Conservation (phyloP, 257 asterid species). For the Jaltomata sinuosa region DNA sequence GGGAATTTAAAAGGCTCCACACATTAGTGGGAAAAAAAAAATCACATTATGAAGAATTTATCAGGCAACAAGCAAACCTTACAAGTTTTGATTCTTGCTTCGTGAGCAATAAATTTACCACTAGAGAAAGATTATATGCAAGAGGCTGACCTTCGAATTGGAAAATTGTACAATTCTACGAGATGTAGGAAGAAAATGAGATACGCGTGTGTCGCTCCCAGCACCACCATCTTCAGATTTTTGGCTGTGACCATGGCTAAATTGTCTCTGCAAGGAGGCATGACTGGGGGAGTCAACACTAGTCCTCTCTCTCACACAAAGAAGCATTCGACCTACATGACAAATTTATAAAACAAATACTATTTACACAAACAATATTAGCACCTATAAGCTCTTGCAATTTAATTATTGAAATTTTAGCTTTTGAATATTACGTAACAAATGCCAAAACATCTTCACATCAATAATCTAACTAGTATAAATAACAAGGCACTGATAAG, state of each 20-base stretch:
- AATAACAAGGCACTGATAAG: neutral
- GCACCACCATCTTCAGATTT: constrained; percentile 78
- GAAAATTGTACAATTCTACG: constrained; percentile 98
- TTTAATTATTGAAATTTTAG: neutral
- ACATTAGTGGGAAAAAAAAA: neutral
- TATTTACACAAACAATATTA: neutral
- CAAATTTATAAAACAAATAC: neutral
- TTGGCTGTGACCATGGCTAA: constrained; percentile 87
- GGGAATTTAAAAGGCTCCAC: neutral
- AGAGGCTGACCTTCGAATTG: constrained; percentile 66
- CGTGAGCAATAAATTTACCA: neutral
- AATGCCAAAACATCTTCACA: neutral
- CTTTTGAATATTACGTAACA: neutral
- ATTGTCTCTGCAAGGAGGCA: constrained; percentile 89
- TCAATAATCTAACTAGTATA: neutral
- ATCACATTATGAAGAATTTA: neutral
- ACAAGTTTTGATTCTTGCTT: neutral
- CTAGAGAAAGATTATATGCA: neutral
- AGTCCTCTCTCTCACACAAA: constrained; percentile 95
- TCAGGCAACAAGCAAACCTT: neutral
- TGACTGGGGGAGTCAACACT: constrained; percentile 53
- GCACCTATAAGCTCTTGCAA: neutral
- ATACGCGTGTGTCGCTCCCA: constrained; percentile 74
- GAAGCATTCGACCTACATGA: constrained; percentile 90
- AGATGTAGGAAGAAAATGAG: constrained; percentile 96